Conservation (phyloP, 2,329 filamentous ascomycete species). For the Fragosphaeria purpurea region DNA sequence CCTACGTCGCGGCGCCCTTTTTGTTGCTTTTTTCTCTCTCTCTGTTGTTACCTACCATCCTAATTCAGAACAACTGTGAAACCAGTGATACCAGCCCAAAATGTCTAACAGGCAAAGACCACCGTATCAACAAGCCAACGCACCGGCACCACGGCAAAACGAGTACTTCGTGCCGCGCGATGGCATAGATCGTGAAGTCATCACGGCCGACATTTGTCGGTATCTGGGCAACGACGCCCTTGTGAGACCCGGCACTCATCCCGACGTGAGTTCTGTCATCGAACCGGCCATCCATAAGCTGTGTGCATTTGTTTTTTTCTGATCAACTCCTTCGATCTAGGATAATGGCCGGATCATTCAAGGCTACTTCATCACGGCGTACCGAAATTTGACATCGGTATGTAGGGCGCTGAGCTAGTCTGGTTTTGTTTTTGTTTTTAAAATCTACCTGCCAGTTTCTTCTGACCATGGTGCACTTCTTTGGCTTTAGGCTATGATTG, state of each 20-base stretch:
- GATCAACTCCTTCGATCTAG: constrained; percentile 20
- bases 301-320: neutral
- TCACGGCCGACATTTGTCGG: constrained; percentile 75
- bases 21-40: neutral
- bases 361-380: constrained; percentile 70
- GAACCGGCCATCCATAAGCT: neutral
- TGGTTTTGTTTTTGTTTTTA: constrained; percentile 23
- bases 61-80: neutral
- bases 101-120: constrained; percentile 2
- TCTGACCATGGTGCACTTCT: neutral
- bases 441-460: no score
- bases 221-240: constrained; percentile 76
- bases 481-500: constrained; percentile 53
- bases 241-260: constrained; percentile 61
- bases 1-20: no score
- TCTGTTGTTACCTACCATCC: neutral
- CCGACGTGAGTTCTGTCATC: constrained; percentile 43
- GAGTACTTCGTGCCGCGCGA: constrained; percentile 74
- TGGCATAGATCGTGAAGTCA: constrained; percentile 74
- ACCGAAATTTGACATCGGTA: constrained; percentile 69
- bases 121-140: neutral
- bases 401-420: no score
- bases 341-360: constrained; percentile 51
- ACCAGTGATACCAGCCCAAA: neutral
- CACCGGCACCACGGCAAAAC: constrained; percentile 42